Conservation (phyloP, 169 alveolate species). For the Cryptosporidium bovis region DNA sequence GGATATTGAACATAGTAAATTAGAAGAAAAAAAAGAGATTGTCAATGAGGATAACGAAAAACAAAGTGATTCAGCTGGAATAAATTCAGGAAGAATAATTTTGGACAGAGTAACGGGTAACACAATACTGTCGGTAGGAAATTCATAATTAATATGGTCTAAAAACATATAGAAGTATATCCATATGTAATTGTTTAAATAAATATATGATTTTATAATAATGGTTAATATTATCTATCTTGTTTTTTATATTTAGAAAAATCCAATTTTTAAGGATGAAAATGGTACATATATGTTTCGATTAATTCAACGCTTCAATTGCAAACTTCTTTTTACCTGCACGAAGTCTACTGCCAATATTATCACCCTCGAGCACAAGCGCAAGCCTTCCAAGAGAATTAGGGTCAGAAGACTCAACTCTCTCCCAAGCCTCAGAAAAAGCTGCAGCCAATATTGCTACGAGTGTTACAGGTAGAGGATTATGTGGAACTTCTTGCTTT, state of each 20-base stretch:
- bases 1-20: neutral
- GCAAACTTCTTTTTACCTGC: constrained; percentile 87
- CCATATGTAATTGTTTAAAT: neutral
- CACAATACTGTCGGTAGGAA: constrained; percentile 19
- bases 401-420: constrained; percentile 85
- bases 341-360: constrained; percentile 86
- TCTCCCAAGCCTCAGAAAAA: constrained; percentile 88
- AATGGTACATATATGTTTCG: too few relatives aligned
- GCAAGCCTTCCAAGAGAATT: constrained; percentile 85
- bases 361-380: constrained; percentile 87
- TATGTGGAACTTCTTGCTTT: constrained; percentile 85
- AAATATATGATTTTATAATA: neutral
- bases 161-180: neutral
- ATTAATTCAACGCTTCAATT: constrained; percentile 85
- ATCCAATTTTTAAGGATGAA: neutral
- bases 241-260: neutral
- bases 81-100: neutral
- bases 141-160: neutral
- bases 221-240: neutral
- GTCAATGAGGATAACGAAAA: neutral
- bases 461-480: constrained; percentile 84
- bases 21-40: neutral
- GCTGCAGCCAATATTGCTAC: constrained; percentile 89
- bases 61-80: neutral
- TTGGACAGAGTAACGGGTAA: constrained; percentile 65